phyloP scores from a whole-genome alignment of 2,329 filamentous ascomycete species.

The Capronia epimyces region DNA sequence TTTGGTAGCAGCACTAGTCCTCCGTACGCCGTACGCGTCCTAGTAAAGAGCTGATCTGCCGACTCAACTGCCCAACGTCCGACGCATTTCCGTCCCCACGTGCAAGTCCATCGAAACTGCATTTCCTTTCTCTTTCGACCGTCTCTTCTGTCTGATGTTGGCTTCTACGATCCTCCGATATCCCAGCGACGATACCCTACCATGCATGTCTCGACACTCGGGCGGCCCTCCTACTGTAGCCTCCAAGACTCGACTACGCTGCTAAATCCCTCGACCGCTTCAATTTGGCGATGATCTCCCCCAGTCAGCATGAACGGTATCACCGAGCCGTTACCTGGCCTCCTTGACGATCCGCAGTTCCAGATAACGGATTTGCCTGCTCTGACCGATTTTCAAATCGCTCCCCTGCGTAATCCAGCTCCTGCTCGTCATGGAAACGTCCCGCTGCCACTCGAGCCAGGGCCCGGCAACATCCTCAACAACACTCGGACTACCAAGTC shows the following conservation, averaged over 20 bases:
- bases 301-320: constrained; percentile 28
- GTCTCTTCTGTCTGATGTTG: background rate
- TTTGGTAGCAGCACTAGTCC: no score
- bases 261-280: background rate
- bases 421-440: constrained; percentile 39
- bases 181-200: background rate
- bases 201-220: background rate
- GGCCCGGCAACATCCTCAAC: constrained; percentile 35
- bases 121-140: no score
- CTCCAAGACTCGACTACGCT: background rate
- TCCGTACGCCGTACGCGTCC: no score
- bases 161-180: background rate
- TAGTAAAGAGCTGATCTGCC: no score
- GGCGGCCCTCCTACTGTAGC: background rate
- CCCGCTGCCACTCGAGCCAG: constrained; percentile 44
- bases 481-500: constrained; percentile 28
- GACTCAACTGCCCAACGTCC: no score
- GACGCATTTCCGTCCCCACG: no score
- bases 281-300: constrained; percentile 18
- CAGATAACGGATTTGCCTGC: constrained; percentile 40
- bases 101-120: no score
- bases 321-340: constrained; percentile 30
- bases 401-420: constrained; percentile 44
- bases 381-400: constrained; percentile 41
- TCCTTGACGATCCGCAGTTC: constrained; percentile 39